phyloP scores from a whole-genome alignment of 306 rosid species.

The Spatholobus suberectus region DNA sequence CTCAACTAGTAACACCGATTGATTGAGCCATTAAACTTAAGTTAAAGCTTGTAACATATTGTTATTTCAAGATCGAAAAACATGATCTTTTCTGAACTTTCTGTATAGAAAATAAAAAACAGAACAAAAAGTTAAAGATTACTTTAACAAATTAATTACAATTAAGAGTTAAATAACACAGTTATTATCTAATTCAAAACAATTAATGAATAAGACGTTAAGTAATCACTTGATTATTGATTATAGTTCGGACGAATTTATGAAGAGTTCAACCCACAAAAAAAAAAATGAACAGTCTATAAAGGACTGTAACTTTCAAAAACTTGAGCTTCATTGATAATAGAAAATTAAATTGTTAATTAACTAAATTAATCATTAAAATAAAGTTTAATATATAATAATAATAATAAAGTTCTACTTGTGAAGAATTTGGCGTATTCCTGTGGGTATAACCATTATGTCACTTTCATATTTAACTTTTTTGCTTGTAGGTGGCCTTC shows the following conservation, averaged over 20 bases:
- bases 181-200: neutral
- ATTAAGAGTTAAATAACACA: neutral
- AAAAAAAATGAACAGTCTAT: neutral
- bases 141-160: neutral
- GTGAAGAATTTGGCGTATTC: neutral
- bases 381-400: neutral
- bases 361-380: neutral
- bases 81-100: too few relatives aligned
- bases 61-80: too few relatives aligned
- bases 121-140: too few relatives aligned
- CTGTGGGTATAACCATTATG: neutral
- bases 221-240: too few relatives aligned
- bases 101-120: too few relatives aligned
- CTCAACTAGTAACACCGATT: neutral
- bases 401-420: neutral
- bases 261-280: neutral
- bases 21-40: too few relatives aligned
- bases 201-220: too few relatives aligned
- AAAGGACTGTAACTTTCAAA: neutral
- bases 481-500: neutral
- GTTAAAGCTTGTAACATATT: too few relatives aligned
- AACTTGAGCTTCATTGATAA: neutral
- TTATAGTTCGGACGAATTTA: neutral
- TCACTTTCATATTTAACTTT: neutral
- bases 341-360: neutral